These are phyloP conservation scores for Didymosphaeria variabile DNA, from an alignment of 2,329 filamentous ascomycete genomes.

Conservation along the genomic window DNA sequence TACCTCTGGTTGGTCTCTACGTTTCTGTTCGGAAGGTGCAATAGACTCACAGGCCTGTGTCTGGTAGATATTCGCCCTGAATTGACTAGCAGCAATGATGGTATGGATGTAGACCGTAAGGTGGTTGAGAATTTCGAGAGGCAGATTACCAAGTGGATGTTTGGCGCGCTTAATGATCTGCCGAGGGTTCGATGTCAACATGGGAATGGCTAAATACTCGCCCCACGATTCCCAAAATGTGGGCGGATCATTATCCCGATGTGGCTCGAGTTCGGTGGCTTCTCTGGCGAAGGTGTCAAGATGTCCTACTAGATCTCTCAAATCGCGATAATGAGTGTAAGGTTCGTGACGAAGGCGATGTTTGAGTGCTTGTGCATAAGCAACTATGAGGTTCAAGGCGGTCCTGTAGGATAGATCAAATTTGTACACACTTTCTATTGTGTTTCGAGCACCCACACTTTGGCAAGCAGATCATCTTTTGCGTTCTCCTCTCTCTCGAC, in stretches of 20 bases:
- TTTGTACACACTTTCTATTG: background rate
- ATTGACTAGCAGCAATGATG: conserved; percentile 63
- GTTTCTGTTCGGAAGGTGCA: conserved; percentile 35
- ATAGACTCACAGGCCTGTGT: conserved; percentile 57
- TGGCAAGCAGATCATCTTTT: conserved; percentile 74
- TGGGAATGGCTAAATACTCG: conserved; percentile 77
- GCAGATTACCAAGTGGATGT: conserved; percentile 79
- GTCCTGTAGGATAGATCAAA: conserved; percentile 51
- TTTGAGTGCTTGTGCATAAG: conserved; percentile 79
- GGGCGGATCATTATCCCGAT: background rate
- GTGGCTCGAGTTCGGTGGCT: conserved; percentile 30
- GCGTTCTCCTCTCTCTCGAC: conserved; percentile 65
- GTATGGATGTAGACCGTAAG: conserved; percentile 72
- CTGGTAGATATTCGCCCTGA: conserved; percentile 66
- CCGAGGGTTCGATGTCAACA: conserved; percentile 79
- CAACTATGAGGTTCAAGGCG: conserved; percentile 79
- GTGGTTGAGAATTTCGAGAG: conserved; percentile 80
- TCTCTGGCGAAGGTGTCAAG: conserved; percentile 77
- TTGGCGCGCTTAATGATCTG: conserved; percentile 78
- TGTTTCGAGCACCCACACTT: conserved; percentile 58
- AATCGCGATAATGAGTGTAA: conserved; percentile 77
- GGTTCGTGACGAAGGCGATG: conserved; percentile 87
- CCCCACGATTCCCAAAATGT: conserved; percentile 61
- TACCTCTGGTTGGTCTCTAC: background rate
- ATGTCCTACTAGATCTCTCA: conserved; percentile 73